Evolutionary conservation across 495 filamentous ascomycete species (phyloP).

Genomic region (Aspergillus hancockii): DNA sequence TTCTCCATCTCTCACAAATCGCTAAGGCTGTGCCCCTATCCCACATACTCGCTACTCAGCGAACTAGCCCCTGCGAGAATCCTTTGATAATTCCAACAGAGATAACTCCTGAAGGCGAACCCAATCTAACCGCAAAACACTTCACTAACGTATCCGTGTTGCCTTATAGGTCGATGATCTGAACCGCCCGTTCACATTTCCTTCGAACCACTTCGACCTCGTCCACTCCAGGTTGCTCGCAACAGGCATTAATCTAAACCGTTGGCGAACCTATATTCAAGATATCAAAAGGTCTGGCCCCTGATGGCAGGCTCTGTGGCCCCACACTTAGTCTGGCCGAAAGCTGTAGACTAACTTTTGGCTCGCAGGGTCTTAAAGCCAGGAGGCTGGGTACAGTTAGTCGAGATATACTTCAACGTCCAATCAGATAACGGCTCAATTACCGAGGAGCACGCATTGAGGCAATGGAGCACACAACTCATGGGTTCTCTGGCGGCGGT

Average conservation of each 20-base stretch:
- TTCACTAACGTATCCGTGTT: slow-evolving; percentile 26
- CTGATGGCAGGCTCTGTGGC: slow-evolving; percentile 5
- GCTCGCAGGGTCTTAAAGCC: slow-evolving; percentile 56
- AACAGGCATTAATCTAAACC: slow-evolving; percentile 69
- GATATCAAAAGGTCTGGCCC: slow-evolving; percentile 66
- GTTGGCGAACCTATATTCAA: slow-evolving; percentile 78
- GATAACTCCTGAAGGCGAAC: background rate
- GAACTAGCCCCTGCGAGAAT: background rate
- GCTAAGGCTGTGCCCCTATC: background rate
- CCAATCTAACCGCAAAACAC: background rate
- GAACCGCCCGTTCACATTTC: slow-evolving; percentile 75
- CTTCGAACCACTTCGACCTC: slow-evolving; percentile 78
- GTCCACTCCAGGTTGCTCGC: slow-evolving; percentile 84
- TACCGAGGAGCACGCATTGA: slow-evolving; percentile 67
- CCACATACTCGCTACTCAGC: background rate
- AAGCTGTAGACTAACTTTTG: slow-evolving; percentile 20
- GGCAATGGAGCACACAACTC: slow-evolving; percentile 71
- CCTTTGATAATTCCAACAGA: background rate
- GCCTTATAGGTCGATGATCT: slow-evolving; percentile 67
- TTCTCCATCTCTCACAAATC: background rate
- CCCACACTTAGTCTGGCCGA: background rate
- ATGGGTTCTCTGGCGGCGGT: slow-evolving; percentile 63
- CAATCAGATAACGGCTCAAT: slow-evolving; percentile 90
- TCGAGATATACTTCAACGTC: slow-evolving; percentile 83
- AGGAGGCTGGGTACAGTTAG: slow-evolving; percentile 88